These are phyloP conservation scores for Nepenthes gracilis DNA, from an alignment of 148 eudicot genomes.

Conservation along the genomic window DNA sequence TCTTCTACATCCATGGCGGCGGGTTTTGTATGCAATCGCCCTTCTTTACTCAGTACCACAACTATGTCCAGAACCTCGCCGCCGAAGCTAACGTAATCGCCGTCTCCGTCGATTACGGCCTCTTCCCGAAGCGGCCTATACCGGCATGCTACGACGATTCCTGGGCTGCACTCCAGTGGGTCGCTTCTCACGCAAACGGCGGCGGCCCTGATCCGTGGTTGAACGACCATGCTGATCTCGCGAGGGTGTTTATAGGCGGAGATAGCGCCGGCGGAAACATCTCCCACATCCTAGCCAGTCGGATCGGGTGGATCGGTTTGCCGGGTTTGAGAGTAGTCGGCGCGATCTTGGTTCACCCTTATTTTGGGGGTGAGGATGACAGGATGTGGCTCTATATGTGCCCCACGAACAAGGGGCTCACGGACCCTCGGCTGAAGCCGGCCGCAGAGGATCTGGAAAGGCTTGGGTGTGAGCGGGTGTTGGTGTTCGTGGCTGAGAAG, in stretches of 20 bases:
- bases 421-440: slow-evolving; percentile 16
- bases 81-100: slow-evolving; percentile 13
- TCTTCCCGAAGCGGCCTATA: slow-evolving; percentile 19
- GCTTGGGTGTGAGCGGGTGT: slow-evolving; percentile 8
- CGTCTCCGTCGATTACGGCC: slow-evolving; percentile 34
- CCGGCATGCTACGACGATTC: slow-evolving; percentile 21
- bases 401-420: slow-evolving; percentile 7
- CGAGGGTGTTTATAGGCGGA: slow-evolving; percentile 20
- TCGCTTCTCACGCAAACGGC: slow-evolving; percentile 4
- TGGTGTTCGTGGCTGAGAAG: slow-evolving; percentile 14
- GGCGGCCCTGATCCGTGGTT: slow-evolving; percentile 16
- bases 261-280: slow-evolving; percentile 38
- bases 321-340: slow-evolving; percentile 13
- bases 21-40: slow-evolving; percentile 24
- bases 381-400: slow-evolving; percentile 14
- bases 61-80: slow-evolving; percentile 6
- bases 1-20: slow-evolving; percentile 33
- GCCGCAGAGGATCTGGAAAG: slow-evolving; percentile 8
- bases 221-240: slow-evolving; percentile 11
- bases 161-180: slow-evolving; percentile 21
- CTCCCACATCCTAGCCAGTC: slow-evolving; percentile 17
- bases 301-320: slow-evolving; percentile 6
- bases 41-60: slow-evolving; percentile 12
- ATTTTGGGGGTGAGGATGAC: slow-evolving; percentile 13
- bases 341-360: slow-evolving; percentile 17